phyloP scores from a whole-genome alignment of 768 basidiomycete species.

The Mrakia blollopis region DNA sequence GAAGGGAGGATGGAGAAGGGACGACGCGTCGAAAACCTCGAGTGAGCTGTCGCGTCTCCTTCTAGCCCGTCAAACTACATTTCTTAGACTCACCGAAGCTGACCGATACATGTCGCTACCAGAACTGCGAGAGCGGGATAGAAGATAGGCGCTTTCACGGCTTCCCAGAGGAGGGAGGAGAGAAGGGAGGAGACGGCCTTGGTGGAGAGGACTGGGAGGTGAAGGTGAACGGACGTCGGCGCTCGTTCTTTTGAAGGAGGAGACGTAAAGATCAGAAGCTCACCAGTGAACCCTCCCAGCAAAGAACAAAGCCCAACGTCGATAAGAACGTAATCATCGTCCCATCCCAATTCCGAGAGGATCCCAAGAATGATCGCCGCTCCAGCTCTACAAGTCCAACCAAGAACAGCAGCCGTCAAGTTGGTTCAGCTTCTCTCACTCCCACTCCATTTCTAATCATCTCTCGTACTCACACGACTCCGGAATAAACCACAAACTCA shows the following conservation, averaged over 20 bases:
- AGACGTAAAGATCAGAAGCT: neutral
- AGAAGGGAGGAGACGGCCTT: slow-evolving; percentile 86
- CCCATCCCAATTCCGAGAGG: slow-evolving; percentile 62
- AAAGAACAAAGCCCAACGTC: slow-evolving; percentile 79
- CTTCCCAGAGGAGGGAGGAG: slow-evolving; percentile 46
- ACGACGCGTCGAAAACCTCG: neutral
- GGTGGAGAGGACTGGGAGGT: slow-evolving; percentile 76
- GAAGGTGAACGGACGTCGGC: neutral
- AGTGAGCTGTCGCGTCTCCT: neutral
- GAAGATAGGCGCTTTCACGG: slow-evolving; percentile 5
- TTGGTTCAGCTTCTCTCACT: no score
- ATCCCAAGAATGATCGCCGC: slow-evolving; percentile 52
- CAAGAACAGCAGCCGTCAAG: no score
- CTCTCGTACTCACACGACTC: slow-evolving; percentile 54
- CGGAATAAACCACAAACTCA: slow-evolving; percentile 70
- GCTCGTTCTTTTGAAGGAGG: neutral
- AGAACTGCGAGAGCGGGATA: slow-evolving; percentile 7
- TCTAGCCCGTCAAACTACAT: no score
- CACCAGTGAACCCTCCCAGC: slow-evolving; percentile 19
- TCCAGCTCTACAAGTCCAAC: neutral
- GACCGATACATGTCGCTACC: slow-evolving; percentile 21
- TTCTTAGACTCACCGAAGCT: slow-evolving; percentile 26
- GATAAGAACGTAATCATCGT: slow-evolving; percentile 66
- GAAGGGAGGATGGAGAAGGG: neutral
- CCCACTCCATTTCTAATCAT: no score